Evolutionary conservation across 306 rosid genomes (phyloP).

Genomic region (Malus sieversii): DNA sequence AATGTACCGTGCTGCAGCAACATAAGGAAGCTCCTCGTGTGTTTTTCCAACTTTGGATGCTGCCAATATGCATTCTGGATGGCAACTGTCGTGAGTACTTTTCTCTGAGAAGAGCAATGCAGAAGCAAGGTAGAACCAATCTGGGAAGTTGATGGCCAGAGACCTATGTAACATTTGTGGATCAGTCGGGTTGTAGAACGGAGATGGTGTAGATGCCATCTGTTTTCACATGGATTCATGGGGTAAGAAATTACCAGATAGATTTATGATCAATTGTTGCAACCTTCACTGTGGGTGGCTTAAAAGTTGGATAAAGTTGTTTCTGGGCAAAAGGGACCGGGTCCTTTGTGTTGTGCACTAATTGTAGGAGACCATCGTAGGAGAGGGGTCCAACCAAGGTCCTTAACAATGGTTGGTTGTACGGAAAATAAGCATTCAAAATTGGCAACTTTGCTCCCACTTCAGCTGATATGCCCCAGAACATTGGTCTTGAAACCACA

Average conservation of each 20-base stretch:
- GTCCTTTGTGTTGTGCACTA: constrained; percentile 1
- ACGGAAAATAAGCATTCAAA: constrained; percentile 33
- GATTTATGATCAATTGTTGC: constrained; percentile 25
- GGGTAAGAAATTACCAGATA: constrained; percentile 28
- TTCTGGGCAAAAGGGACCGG: neutral
- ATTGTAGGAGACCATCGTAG: constrained; percentile 3
- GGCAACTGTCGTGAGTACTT: constrained; percentile 4
- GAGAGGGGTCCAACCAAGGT: constrained; percentile 31
- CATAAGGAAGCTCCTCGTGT: constrained; percentile 4
- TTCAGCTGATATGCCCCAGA: constrained; percentile 27
- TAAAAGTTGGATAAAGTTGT: neutral
- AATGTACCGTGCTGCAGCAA: constrained; percentile 29
- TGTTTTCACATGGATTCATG: constrained; percentile 6
- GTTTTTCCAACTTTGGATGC: constrained; percentile 1
- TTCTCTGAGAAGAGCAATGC: constrained; percentile 21
- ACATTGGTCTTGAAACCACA: constrained; percentile 22
- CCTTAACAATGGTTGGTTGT: constrained; percentile 19
- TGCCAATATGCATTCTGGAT: neutral
- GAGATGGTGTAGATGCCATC: constrained; percentile 8
- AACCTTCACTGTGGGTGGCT: constrained; percentile 10
- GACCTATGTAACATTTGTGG: constrained; percentile 26
- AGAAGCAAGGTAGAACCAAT: constrained; percentile 37
- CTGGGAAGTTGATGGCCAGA: constrained; percentile 36
- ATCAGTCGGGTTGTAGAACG: neutral
- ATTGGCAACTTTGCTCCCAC: constrained; percentile 30